Evolutionary conservation across 768 basidiomycete species (phyloP).

Genomic region (Boletellus sp.): DNA sequence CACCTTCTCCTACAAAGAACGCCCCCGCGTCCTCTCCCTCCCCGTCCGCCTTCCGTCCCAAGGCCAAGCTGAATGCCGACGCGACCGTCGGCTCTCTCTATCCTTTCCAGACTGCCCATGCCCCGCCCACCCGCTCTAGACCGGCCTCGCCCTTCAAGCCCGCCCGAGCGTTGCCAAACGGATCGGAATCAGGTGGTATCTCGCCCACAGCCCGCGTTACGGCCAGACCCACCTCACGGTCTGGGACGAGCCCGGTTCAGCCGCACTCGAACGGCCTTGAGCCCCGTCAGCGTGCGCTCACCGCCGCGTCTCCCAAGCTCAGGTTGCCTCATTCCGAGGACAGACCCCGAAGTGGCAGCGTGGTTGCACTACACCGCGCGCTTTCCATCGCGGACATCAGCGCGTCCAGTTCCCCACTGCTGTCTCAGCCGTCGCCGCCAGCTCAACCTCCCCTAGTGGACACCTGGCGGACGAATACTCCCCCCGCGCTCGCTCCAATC

Average conservation of each 20-base stretch:
- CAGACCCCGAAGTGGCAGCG: slow-evolving; percentile 31
- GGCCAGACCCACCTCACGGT: slow-evolving; percentile 31
- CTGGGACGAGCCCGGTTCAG: slow-evolving; percentile 1
- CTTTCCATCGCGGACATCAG: slow-evolving; percentile 22
- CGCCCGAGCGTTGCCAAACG: slow-evolving; percentile 34
- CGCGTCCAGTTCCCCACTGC: slow-evolving; percentile 11
- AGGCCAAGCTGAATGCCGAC: slow-evolving; percentile 59
- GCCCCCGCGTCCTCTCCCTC: slow-evolving; percentile 25
- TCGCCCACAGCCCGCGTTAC: slow-evolving; percentile 25
- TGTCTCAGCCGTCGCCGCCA: slow-evolving; percentile 15
- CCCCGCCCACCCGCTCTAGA: slow-evolving; percentile 41
- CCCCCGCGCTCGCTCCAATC: slow-evolving; percentile 22
- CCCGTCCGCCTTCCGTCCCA: slow-evolving; percentile 40
- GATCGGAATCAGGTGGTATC: slow-evolving; percentile 22
- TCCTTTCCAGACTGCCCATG: slow-evolving; percentile 15
- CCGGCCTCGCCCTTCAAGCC: slow-evolving; percentile 38
- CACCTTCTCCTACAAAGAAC: slow-evolving; percentile 48
- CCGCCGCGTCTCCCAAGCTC: slow-evolving; percentile 21
- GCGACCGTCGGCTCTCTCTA: slow-evolving; percentile 34
- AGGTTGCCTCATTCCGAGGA: slow-evolving; percentile 30
- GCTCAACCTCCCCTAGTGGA: slow-evolving; percentile 12
- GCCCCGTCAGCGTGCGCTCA: slow-evolving; percentile 31
- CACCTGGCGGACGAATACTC: slow-evolving; percentile 11
- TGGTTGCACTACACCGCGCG: slow-evolving; percentile 24
- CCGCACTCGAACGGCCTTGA: slow-evolving; percentile 17